These are phyloP conservation scores for Podaxis pistillaris DNA, from an alignment of 768 basidiomycete species.

Conservation along the genomic window DNA sequence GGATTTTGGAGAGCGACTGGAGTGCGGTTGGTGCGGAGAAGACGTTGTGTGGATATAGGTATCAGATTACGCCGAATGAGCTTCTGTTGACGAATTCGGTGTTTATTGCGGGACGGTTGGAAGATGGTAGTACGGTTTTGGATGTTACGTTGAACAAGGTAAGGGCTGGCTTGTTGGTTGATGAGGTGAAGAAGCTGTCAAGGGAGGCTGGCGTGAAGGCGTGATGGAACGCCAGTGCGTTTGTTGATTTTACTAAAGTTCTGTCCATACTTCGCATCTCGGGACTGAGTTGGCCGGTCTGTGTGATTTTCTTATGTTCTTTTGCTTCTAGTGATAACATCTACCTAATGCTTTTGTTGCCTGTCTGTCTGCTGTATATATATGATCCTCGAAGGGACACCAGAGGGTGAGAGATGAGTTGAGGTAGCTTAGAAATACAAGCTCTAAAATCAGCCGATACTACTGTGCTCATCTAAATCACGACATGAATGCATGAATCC, in stretches of 20 bases:
- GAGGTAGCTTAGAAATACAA: too few species aligned
- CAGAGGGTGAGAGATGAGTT: too few species aligned
- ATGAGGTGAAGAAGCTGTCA: slow-evolving; percentile 24
- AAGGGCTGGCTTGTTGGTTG: slow-evolving; percentile 27
- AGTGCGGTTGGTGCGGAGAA: slow-evolving; percentile 27
- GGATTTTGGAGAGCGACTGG: slow-evolving; percentile 41
- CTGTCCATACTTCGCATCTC: too few species aligned
- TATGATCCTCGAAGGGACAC: background rate
- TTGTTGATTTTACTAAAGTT: too few species aligned
- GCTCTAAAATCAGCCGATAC: too few species aligned
- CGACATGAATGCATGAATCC: too few species aligned
- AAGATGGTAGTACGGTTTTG: slow-evolving; percentile 37
- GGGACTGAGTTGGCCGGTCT: background rate
- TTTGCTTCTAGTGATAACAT: background rate
- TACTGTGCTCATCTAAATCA: too few species aligned
- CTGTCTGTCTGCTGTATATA: background rate
- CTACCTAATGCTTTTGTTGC: background rate
- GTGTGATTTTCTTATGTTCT: background rate
- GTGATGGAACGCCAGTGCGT: too few species aligned
- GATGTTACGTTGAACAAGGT: slow-evolving; percentile 34
- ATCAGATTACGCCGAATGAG: slow-evolving; percentile 34
- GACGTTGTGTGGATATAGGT: slow-evolving; percentile 39
- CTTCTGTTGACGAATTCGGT: slow-evolving; percentile 34
- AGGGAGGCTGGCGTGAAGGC: background rate
- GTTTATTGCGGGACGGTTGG: slow-evolving; percentile 37